Evolutionary conservation across 345 rosid species (phyloP).

Genomic region (Rhizophora apiculata): DNA sequence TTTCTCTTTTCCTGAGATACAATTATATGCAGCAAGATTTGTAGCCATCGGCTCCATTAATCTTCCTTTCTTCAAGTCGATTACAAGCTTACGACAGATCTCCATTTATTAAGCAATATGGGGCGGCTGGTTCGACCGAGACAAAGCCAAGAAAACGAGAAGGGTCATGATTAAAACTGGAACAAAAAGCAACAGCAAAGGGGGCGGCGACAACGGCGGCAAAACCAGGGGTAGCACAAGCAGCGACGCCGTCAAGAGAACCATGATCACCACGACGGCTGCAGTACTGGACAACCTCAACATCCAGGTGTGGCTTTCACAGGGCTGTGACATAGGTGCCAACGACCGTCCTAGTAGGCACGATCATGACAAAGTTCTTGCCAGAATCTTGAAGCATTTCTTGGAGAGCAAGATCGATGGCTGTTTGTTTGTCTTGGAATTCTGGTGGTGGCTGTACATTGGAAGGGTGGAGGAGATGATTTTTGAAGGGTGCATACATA

Average conservation of each 20-base stretch:
- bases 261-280: slow-evolving; percentile 8
- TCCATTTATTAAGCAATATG: neutral
- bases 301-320: neutral
- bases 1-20: neutral
- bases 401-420: neutral
- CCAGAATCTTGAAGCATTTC: neutral
- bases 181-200: slow-evolving; percentile 17
- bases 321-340: neutral
- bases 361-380: neutral
- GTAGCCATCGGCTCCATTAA: too few species aligned
- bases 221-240: slow-evolving; percentile 20
- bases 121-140: slow-evolving; percentile 7
- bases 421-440: neutral
- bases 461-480: neutral
- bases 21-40: neutral
- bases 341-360: neutral
- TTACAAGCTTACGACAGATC: neutral
- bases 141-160: slow-evolving; percentile 22
- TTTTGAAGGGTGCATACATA: neutral
- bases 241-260: slow-evolving; percentile 5
- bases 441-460: neutral
- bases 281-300: slow-evolving; percentile 2
- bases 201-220: slow-evolving; percentile 25
- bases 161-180: slow-evolving; percentile 21
- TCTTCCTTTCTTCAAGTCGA: too few species aligned